Evolutionary conservation across 805 yeast species (phyloP).

Genomic region (Nakazawaea wyomingensis): DNA sequence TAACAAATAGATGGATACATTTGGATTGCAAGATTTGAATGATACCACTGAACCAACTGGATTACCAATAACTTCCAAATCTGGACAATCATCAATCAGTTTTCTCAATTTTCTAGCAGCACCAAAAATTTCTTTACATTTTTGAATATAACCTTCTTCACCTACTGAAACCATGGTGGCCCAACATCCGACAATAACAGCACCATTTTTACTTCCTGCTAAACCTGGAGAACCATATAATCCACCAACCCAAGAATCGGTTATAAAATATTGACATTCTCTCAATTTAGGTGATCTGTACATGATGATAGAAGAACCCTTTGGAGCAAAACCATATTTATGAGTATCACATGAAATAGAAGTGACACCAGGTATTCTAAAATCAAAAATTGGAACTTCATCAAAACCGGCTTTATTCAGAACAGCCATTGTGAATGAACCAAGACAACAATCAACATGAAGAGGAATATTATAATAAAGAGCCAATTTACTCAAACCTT

Average conservation of each 20-base stretch:
- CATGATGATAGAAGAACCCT: constrained; percentile 91
- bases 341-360: constrained; percentile 99
- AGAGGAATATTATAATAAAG: constrained; percentile 68
- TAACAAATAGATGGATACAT: constrained; percentile 67
- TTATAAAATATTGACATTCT: constrained; percentile 76
- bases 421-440: constrained; percentile 85
- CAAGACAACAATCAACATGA: constrained; percentile 94
- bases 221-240: constrained; percentile 93
- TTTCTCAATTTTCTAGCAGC: constrained; percentile 56
- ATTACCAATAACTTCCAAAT: constrained; percentile 72
- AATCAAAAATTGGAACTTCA: constrained; percentile 62
- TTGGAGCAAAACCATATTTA: constrained; percentile 97
- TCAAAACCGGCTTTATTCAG: constrained; percentile 57
- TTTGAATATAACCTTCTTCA: constrained; percentile 68
- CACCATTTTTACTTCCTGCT: constrained; percentile 97
- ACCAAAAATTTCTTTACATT: constrained; percentile 60
- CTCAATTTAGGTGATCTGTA: constrained; percentile 68
- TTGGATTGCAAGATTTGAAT: constrained; percentile 46
- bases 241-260: constrained; percentile 90
- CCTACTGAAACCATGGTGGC: constrained; percentile 85
- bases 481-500: constrained; percentile 61
- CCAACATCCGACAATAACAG: constrained; percentile 97
- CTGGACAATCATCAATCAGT: constrained; percentile 42
- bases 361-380: constrained; percentile 87
- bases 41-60: constrained; percentile 82